phyloP scores from a whole-genome alignment of 371 early-diverging fungal species.

The Mortierella sp. region DNA sequence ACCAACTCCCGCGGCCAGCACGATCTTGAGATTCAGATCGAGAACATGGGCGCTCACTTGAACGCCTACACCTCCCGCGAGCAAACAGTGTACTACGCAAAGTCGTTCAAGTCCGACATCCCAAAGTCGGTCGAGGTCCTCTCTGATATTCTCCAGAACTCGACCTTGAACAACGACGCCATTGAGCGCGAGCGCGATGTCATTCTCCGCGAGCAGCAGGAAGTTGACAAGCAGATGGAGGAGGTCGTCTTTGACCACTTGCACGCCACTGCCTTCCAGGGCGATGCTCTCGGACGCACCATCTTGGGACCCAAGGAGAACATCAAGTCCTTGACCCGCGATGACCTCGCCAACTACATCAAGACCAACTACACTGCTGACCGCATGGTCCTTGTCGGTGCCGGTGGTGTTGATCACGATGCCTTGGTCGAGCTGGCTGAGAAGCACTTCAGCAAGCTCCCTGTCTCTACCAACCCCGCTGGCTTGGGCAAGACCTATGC shows the following conservation, averaged over 20 bases:
- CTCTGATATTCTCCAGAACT: constrained; percentile 94
- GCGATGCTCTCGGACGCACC: constrained; percentile 90
- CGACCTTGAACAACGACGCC: constrained; percentile 83
- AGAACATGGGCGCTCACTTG: constrained; percentile 97
- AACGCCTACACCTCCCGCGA: constrained; percentile 98
- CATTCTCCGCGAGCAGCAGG: constrained; percentile 95
- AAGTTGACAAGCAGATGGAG: constrained; percentile 95
- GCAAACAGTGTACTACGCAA: constrained; percentile 98
- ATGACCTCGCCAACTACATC: constrained; percentile 89
- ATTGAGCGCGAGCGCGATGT: constrained; percentile 96
- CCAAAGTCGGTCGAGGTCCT: constrained; percentile 91
- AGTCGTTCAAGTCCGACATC: constrained; percentile 89
- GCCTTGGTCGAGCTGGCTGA: constrained; percentile 91
- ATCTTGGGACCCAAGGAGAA: constrained; percentile 95
- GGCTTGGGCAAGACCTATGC: constrained; percentile 62
- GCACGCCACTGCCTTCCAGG: constrained; percentile 96
- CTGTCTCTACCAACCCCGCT: constrained; percentile 58
- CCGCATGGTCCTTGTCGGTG: constrained; percentile 94
- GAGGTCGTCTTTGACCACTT: constrained; percentile 96
- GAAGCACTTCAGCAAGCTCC: constrained; percentile 86
- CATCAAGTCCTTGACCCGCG: constrained; percentile 85
- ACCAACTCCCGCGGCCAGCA: constrained; percentile 86
- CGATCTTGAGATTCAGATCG: constrained; percentile 93
- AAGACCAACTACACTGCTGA: constrained; percentile 94
- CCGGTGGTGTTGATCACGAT: constrained; percentile 96